Conservation (phyloP, 305 asterid genomes). For the Fraxinus greggii region DNA sequence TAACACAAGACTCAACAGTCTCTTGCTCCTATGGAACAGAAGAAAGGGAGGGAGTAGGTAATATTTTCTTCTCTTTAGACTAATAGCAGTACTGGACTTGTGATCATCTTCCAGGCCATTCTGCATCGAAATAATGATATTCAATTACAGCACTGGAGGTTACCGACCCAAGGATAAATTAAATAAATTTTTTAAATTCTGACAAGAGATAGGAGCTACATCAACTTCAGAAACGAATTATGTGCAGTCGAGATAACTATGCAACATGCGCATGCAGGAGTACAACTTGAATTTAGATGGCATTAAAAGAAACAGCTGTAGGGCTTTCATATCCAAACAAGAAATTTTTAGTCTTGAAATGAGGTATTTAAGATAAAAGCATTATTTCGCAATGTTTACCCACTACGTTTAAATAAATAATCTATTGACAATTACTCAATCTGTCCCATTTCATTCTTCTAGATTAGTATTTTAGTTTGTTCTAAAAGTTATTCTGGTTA, state of each 20-base stretch:
- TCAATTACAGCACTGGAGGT: slow-evolving; percentile 13
- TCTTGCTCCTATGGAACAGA: slow-evolving; percentile 54
- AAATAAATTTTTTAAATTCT: slow-evolving; percentile 3
- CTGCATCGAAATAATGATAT: slow-evolving; percentile 42
- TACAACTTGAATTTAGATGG: not conserved
- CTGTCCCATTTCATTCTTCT: not conserved
- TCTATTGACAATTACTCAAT: not conserved
- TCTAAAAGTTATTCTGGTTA: not conserved
- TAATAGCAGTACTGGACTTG: slow-evolving; percentile 28
- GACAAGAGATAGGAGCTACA: not conserved
- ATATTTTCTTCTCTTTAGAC: slow-evolving; percentile 44
- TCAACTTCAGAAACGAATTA: not conserved
- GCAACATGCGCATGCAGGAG: not conserved
- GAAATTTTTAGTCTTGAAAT: not conserved
- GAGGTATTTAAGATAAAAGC: not conserved
- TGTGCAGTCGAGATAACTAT: not conserved
- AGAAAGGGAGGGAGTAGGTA: slow-evolving; percentile 65
- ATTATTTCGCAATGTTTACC: not conserved
- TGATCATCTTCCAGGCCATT: slow-evolving; percentile 33
- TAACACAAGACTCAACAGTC: slow-evolving; percentile 46
- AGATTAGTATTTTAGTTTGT: not conserved
- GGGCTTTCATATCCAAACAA: not conserved
- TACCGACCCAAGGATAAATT: not conserved
- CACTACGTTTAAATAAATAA: not conserved
- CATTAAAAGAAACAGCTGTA: not conserved